Evolutionary conservation across 2,329 filamentous ascomycete genomes (phyloP).

Genomic region (Botryotinia convoluta): DNA sequence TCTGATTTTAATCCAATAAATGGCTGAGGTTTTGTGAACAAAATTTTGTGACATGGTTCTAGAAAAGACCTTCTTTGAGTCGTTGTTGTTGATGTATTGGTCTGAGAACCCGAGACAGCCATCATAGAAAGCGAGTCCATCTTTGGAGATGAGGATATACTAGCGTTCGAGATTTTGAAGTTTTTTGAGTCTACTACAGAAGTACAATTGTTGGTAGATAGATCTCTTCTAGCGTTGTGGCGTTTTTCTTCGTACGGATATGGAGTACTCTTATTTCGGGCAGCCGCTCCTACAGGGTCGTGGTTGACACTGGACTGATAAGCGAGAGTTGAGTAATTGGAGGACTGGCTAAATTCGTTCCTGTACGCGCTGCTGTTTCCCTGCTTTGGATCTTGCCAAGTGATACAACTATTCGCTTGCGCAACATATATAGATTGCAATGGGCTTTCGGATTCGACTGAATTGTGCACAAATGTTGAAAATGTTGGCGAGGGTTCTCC

Average conservation of each 20-base stretch:
- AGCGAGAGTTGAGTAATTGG: neutral
- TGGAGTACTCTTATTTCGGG: neutral
- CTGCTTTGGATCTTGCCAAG: neutral
- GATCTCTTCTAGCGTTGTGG: neutral
- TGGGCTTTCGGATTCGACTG: neutral
- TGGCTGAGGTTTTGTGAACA: slow-evolving; percentile 14
- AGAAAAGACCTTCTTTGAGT: no score
- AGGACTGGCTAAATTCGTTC: neutral
- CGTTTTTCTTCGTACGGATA: neutral
- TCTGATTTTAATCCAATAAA: neutral
- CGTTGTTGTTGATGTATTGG: neutral
- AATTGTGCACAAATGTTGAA: slow-evolving; percentile 13
- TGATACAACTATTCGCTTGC: neutral
- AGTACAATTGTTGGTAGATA: neutral
- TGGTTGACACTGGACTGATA: neutral
- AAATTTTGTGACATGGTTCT: neutral
- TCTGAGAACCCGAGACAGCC: slow-evolving; percentile 2
- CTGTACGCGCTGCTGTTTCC: neutral
- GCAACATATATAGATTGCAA: neutral
- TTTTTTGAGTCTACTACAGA: neutral
- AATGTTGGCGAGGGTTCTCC: neutral
- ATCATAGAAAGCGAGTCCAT: slow-evolving; percentile 16
- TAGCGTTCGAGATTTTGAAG: no score
- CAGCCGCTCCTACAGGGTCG: neutral
- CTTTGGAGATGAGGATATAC: neutral